A percentile compares a stretch with the other conserved stretches of the same genome.
phyloP scores from a whole-genome alignment of 208 protist genomes.

The Leishmania major region DNA sequence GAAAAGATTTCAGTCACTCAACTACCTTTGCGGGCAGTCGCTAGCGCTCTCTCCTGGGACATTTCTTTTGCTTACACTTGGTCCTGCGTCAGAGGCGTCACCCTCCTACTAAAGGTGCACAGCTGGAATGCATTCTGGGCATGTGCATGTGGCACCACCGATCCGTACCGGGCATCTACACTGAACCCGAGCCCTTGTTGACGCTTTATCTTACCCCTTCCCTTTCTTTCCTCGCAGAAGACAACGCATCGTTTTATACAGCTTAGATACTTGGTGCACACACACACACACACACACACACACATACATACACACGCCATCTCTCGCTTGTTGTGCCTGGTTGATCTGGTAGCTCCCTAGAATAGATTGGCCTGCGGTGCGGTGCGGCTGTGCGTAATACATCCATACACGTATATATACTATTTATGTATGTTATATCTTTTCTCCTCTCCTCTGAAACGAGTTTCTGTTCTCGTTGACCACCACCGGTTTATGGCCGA shows the following conservation, averaged over 20 bases:
- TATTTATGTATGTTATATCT: not conserved
- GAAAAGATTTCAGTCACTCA: not conserved
- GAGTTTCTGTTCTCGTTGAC: not conserved
- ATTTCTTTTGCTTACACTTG: not conserved
- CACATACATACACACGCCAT: not conserved
- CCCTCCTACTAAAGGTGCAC: not conserved
- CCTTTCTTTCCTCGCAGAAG: not conserved
- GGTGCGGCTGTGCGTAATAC: not conserved
- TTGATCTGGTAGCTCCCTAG: not conserved
- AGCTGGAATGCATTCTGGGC: not conserved
- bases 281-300: not conserved
- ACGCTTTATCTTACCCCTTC: not conserved
- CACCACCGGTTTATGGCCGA: not conserved
- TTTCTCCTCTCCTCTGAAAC: not conserved
- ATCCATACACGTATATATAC: constrained; percentile 7
- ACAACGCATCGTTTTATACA: not conserved
- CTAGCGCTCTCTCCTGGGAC: not conserved
- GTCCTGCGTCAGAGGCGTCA: not conserved
- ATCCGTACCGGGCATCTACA: not conserved
- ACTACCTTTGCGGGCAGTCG: not conserved
- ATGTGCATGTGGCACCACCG: not conserved
- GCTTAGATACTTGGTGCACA: not conserved
- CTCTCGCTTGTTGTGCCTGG: constrained; percentile 1
- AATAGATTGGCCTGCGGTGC: not conserved
- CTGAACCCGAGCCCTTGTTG: not conserved